Conservation (phyloP, 2,329 filamentous ascomycete genomes). For the Falciphora oryzae region DNA sequence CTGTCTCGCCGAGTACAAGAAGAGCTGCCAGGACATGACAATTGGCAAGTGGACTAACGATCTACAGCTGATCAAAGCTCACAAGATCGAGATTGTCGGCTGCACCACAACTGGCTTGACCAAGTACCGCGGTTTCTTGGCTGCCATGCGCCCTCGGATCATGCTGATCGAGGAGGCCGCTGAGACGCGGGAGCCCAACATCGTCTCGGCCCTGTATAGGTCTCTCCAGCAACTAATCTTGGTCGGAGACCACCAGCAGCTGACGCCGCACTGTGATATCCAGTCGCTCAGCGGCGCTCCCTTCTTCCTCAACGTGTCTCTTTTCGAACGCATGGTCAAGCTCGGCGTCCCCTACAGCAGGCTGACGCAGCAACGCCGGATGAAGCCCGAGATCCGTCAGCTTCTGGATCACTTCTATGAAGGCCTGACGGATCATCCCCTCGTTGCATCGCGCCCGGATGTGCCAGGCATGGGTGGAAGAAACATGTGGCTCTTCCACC, state of each 20-base stretch:
- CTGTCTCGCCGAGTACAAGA: not conserved
- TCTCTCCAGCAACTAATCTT: slow-evolving; percentile 49
- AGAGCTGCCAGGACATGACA: slow-evolving; percentile 42
- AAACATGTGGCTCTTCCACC: slow-evolving; percentile 37
- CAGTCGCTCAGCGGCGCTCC: slow-evolving; percentile 52
- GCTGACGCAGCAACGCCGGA: slow-evolving; percentile 61
- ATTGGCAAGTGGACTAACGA: slow-evolving; percentile 55
- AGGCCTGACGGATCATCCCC: slow-evolving; percentile 36
- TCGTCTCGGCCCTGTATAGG: slow-evolving; percentile 44
- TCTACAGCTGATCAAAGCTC: slow-evolving; percentile 31
- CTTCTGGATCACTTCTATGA: slow-evolving; percentile 45
- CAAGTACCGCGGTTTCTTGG: slow-evolving; percentile 70
- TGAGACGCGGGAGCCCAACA: slow-evolving; percentile 63
- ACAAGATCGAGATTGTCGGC: slow-evolving; percentile 47
- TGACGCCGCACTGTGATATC: slow-evolving; percentile 64
- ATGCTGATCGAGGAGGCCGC: slow-evolving; percentile 77
- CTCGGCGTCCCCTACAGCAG: slow-evolving; percentile 58
- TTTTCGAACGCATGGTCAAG: slow-evolving; percentile 74
- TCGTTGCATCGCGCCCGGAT: slow-evolving; percentile 32
- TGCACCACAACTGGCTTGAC: slow-evolving; percentile 74
- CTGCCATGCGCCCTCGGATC: slow-evolving; percentile 58
- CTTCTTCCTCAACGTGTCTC: slow-evolving; percentile 64
- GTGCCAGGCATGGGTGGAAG: slow-evolving; percentile 39
- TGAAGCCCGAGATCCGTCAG: slow-evolving; percentile 39
- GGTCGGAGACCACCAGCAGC: slow-evolving; percentile 75